Evolutionary conservation across 78 protist genomes (phyloP).

Genomic region (Polysphondylium violaceum): DNA sequence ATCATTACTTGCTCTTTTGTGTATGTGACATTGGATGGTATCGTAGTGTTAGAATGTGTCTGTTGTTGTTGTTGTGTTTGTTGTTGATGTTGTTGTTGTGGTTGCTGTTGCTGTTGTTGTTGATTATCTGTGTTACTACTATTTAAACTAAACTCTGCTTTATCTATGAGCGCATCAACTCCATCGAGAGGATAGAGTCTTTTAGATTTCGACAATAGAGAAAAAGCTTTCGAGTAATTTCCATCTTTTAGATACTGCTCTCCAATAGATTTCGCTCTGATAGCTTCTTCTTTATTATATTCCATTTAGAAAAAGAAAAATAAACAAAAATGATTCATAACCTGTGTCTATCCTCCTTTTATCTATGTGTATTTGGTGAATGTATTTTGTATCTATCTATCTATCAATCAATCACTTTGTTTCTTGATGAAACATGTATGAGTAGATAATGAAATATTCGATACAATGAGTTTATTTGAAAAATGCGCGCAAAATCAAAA

Average conservation of each 20-base stretch:
- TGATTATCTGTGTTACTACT: background rate
- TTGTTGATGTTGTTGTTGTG: background rate
- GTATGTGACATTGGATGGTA: background rate
- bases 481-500: background rate
- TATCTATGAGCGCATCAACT: background rate
- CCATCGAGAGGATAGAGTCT: constrained; percentile 10
- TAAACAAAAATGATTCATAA: background rate
- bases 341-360: background rate
- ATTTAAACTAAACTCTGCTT: background rate
- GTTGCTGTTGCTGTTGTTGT: background rate
- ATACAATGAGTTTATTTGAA: background rate
- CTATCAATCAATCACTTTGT: no score
- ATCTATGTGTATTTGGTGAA: background rate
- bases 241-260: background rate
- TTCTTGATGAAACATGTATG: no score
- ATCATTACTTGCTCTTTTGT: constrained; percentile 23
- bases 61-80: background rate
- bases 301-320: constrained; percentile 14
- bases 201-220: background rate
- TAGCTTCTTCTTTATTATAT: constrained; percentile 45
- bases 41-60: background rate
- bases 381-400: background rate
- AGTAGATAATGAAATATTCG: background rate
- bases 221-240: background rate
- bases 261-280: background rate